phyloP scores from a whole-genome alignment of 257 asterid genomes.

The Gentiana macrophylla region DNA sequence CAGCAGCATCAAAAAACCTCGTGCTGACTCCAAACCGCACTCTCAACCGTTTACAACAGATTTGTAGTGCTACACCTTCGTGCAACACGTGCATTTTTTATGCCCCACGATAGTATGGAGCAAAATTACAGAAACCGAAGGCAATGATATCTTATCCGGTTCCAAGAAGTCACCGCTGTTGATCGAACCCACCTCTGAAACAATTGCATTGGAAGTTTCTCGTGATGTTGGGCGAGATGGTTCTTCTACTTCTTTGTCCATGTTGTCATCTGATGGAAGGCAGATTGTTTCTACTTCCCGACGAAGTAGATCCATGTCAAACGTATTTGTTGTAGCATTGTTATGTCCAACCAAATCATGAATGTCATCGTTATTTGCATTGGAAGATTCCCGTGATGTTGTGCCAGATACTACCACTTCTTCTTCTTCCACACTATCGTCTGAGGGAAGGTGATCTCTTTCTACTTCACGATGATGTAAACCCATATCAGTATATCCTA shows the following conservation, averaged over 20 bases:
- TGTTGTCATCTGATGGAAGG: slow-evolving; percentile 29
- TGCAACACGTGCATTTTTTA: slow-evolving; percentile 49
- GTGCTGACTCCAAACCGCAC: slow-evolving; percentile 72
- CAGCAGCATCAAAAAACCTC: slow-evolving; percentile 51
- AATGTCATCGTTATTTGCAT: background rate
- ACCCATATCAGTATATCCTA: slow-evolving; percentile 18
- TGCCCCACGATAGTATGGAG: slow-evolving; percentile 49
- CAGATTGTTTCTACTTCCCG: slow-evolving; percentile 25
- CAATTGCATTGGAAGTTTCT: slow-evolving; percentile 26
- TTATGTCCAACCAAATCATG: slow-evolving; percentile 3
- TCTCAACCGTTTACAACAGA: slow-evolving; percentile 44
- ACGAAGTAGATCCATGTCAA: slow-evolving; percentile 31
- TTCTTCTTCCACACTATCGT: no score
- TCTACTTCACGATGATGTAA: slow-evolving; percentile 25
- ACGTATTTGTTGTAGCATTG: slow-evolving; percentile 20
- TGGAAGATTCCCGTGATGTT: slow-evolving; percentile 29
- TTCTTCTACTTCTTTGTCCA: slow-evolving; percentile 41
- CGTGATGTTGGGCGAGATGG: slow-evolving; percentile 19
- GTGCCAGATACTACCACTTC: slow-evolving; percentile 10
- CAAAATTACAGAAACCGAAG: slow-evolving; percentile 45
- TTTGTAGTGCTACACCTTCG: slow-evolving; percentile 37
- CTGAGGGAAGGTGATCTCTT: slow-evolving; percentile 20
- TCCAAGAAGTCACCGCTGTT: slow-evolving; percentile 38
- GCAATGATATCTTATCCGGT: slow-evolving; percentile 40
- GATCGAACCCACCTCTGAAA: slow-evolving; percentile 16